phyloP scores from a whole-genome alignment of 139 green algal species.

The Haematococcus sp. region DNA sequence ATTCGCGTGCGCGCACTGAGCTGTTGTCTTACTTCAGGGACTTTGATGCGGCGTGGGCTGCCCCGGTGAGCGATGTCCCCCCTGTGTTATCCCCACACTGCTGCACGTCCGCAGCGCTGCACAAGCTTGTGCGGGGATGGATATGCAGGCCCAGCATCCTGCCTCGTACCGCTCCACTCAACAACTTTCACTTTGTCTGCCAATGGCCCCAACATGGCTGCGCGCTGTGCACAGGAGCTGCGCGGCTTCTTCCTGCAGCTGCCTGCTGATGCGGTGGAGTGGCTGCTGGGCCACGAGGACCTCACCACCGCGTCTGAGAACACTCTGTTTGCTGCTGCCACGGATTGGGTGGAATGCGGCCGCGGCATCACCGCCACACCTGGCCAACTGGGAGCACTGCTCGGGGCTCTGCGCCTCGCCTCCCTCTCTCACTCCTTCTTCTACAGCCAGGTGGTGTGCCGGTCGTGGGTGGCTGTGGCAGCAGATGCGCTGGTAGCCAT shows the following conservation, averaged over 20 bases:
- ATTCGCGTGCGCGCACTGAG: background rate
- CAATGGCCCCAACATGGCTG: too few relatives aligned
- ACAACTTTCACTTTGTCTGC: too few relatives aligned
- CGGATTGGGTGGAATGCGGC: slow-evolving; percentile 1
- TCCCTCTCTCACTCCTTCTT: background rate
- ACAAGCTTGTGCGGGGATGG: too few relatives aligned
- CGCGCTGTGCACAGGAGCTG: slow-evolving; percentile 5
- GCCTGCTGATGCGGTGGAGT: background rate
- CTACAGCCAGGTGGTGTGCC: background rate
- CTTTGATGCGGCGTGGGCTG: background rate
- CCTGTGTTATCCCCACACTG: too few relatives aligned
- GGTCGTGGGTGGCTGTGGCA: background rate
- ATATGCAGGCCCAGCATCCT: too few relatives aligned
- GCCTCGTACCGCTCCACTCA: too few relatives aligned
- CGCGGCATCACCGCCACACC: background rate
- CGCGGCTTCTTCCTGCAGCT: slow-evolving; percentile 4
- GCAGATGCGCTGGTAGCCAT: background rate
- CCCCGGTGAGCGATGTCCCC: background rate
- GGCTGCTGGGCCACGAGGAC: background rate
- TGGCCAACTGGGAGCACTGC: background rate
- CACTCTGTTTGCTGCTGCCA: background rate
- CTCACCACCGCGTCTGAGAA: background rate
- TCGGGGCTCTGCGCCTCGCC: background rate
- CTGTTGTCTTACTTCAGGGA: background rate
- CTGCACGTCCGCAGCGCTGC: too few relatives aligned